These are phyloP conservation scores for Lophium mytilinum DNA, from an alignment of 495 filamentous ascomycete genomes.

Conservation along the genomic window DNA sequence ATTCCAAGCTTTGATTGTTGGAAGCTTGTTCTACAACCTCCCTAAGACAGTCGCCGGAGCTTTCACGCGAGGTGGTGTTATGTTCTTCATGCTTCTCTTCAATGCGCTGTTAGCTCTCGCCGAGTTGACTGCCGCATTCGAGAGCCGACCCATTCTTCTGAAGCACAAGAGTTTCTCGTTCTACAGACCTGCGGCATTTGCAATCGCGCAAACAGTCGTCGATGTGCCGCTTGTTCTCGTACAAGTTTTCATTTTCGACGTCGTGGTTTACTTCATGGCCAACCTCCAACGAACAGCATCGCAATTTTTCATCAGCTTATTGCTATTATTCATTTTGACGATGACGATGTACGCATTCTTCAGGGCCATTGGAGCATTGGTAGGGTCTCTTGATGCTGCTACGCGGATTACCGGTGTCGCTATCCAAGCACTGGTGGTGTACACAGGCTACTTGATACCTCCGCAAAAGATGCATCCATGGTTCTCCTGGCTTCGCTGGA, in stretches of 20 bases:
- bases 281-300: constrained; percentile 59
- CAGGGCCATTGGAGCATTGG: constrained; percentile 59
- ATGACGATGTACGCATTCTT: constrained; percentile 78
- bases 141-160: constrained; percentile 61
- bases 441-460: constrained; percentile 75
- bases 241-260: constrained; percentile 62
- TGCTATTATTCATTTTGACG: constrained; percentile 53
- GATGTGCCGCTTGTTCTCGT: constrained; percentile 65
- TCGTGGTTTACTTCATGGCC: constrained; percentile 74
- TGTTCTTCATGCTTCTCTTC: constrained; percentile 75
- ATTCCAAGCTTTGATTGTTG: constrained; percentile 68
- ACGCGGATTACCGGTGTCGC: constrained; percentile 56
- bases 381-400: constrained; percentile 55
- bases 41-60: constrained; percentile 49
- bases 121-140: constrained; percentile 65
- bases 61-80: constrained; percentile 49
- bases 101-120: constrained; percentile 71
- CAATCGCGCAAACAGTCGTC: constrained; percentile 65
- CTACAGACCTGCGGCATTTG: constrained; percentile 73
- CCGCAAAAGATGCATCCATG: constrained; percentile 67
- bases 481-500: constrained; percentile 69
- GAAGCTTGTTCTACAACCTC: constrained; percentile 66
- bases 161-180: constrained; percentile 84
- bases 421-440: constrained; percentile 61
- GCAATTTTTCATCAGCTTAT: constrained; percentile 74